Percentiles rank a stretch among this genome's conserved stretches.
phyloP scores from a whole-genome alignment of 805 yeast species.

The Starmerella apis region DNA sequence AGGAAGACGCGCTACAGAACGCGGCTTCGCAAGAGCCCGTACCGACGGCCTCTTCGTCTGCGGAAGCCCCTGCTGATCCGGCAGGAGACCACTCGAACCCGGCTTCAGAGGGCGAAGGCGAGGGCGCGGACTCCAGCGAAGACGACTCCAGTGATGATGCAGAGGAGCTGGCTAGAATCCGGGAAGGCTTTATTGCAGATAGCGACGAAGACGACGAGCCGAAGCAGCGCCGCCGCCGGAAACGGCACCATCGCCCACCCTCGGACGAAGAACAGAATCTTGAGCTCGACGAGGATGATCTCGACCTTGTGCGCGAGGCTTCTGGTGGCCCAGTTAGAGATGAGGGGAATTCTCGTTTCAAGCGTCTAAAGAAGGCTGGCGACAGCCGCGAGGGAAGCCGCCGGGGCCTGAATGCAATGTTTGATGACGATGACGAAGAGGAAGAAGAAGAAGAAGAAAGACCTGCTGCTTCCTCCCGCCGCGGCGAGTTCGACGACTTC shows the following conservation, averaged over 20 bases:
- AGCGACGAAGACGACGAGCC: slow-evolving; percentile 52
- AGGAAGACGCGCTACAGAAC: slow-evolving; percentile 11
- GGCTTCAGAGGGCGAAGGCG: slow-evolving; percentile 37
- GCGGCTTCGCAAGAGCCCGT: slow-evolving; percentile 1
- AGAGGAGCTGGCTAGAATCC: slow-evolving; percentile 70
- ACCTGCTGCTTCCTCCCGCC: slow-evolving; percentile 12
- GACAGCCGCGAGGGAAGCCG: slow-evolving; percentile 24
- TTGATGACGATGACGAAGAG: slow-evolving; percentile 48
- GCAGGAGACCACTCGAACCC: slow-evolving; percentile 29
- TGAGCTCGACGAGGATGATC: slow-evolving; percentile 85
- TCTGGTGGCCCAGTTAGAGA: slow-evolving; percentile 22
- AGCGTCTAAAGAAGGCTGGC: slow-evolving; percentile 72
- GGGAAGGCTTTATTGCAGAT: slow-evolving; percentile 90
- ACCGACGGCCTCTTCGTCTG: not conserved
- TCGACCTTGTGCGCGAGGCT: slow-evolving; percentile 56
- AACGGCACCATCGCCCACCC: slow-evolving; percentile 18
- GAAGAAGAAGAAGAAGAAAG: slow-evolving; percentile 33
- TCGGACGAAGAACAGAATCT: slow-evolving; percentile 20
- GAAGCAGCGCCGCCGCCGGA: slow-evolving; percentile 14
- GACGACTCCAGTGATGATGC: slow-evolving; percentile 70
- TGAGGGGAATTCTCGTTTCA: slow-evolving; percentile 46
- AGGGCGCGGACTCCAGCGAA: slow-evolving; percentile 60
- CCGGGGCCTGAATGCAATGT: slow-evolving; percentile 48
- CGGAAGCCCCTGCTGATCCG: not conserved
- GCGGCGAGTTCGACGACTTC: slow-evolving; percentile 88